These are phyloP conservation scores for Auxenochlorella pyrenoidosa DNA, from an alignment of 139 green algal genomes.

Conservation along the genomic window DNA sequence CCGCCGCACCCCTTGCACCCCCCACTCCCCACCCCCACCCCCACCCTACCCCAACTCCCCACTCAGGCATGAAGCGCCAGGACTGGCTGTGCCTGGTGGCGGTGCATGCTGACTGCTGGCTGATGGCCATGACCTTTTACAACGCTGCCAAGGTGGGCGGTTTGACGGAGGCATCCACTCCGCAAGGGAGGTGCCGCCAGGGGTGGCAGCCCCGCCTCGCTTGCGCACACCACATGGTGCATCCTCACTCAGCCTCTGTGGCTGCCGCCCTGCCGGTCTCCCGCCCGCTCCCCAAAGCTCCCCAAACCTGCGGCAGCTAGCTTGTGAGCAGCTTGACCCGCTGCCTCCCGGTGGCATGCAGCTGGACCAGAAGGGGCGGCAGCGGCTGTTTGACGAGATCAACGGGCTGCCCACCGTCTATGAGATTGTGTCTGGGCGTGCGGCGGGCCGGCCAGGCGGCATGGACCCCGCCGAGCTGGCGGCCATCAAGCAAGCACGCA, in stretches of 20 bases:
- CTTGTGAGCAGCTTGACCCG: background rate
- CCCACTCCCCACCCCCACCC: background rate
- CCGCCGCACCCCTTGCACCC: too few species aligned
- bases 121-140: slow-evolving; percentile 96
- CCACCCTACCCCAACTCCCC: background rate
- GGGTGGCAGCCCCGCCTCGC: too few species aligned
- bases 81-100: slow-evolving; percentile 97
- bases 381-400: slow-evolving; percentile 85
- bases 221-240: too few species aligned
- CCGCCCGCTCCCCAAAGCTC: too few species aligned
- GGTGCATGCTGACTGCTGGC: slow-evolving; percentile 96
- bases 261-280: too few species aligned
- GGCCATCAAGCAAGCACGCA: background rate
- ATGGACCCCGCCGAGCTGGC: background rate
- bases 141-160: slow-evolving; percentile 87
- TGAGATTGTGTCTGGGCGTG: slow-evolving; percentile 79
- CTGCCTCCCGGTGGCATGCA: background rate
- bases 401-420: slow-evolving; percentile 89
- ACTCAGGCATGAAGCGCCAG: slow-evolving; percentile 77
- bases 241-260: too few species aligned
- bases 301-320: too few species aligned
- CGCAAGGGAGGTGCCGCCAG: too few species aligned
- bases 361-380: slow-evolving; percentile 52
- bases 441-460: background rate
- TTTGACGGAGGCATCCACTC: too few species aligned